Percentiles rank a stretch among this genome's conserved stretches.
Evolutionary conservation across 371 early-diverging fungal species (phyloP).

Genomic region (Rhizomucor pusillus): DNA sequence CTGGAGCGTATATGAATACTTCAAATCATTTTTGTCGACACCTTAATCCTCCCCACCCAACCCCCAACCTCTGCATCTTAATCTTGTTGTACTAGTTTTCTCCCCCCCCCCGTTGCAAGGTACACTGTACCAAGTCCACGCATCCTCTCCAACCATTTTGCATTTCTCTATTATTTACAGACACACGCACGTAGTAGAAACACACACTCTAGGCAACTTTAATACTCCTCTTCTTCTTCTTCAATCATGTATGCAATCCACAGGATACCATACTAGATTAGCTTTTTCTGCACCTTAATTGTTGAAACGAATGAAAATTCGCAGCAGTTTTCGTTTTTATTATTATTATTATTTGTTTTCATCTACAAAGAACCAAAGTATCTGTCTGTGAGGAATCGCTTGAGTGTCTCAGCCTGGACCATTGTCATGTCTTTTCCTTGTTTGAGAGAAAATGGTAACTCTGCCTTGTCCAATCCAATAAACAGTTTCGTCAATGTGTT

Average conservation of each 20-base stretch:
- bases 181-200: no score
- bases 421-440: constrained; percentile 6
- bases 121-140: no score
- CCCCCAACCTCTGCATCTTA: not conserved
- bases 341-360: no score
- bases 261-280: no score
- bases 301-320: not conserved
- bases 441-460: constrained; percentile 1
- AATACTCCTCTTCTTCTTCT: no score
- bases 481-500: constrained; percentile 17
- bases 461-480: not conserved
- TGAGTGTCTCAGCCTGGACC: constrained; percentile 2
- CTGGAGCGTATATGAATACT: constrained; percentile 89
- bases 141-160: no score
- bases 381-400: constrained; percentile 8
- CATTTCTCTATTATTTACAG: no score
- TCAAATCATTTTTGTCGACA: constrained; percentile 65
- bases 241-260: no score
- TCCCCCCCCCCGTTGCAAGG: not conserved
- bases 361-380: constrained; percentile 7
- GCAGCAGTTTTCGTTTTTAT: not conserved
- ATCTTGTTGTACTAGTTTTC: no score
- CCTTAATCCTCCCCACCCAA: not conserved
- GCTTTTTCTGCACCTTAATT: not conserved
- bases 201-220: no score